Evolutionary conservation across 306 rosid genomes (phyloP).

Genomic region (Dalbergia oliveri): DNA sequence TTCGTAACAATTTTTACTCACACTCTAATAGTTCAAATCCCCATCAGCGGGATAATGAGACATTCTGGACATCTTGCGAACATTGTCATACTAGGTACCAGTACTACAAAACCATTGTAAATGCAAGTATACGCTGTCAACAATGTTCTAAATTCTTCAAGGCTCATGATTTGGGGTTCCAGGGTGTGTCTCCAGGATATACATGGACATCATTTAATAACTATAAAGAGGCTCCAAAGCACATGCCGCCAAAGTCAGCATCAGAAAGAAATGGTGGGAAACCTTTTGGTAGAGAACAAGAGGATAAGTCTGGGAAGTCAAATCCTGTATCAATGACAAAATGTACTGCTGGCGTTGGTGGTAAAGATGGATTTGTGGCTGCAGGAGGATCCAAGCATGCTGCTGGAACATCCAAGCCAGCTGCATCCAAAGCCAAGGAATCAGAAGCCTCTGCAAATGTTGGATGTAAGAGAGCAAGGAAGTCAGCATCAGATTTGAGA

Average conservation of each 20-base stretch:
- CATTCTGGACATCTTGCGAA: constrained; percentile 83
- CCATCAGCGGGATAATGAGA: constrained; percentile 48
- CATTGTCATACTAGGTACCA: constrained; percentile 65
- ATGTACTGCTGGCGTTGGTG: constrained; percentile 47
- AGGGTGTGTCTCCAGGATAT: constrained; percentile 44
- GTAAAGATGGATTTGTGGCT: constrained; percentile 47
- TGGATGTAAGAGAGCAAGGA: constrained; percentile 64
- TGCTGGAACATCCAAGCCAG: constrained; percentile 48
- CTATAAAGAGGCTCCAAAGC: constrained; percentile 48
- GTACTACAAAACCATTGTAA: constrained; percentile 55
- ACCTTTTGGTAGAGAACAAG: constrained; percentile 32
- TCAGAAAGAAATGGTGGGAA: constrained; percentile 49
- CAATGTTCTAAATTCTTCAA: constrained; percentile 58
- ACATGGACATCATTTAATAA: constrained; percentile 42
- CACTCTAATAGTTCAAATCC: constrained; percentile 45
- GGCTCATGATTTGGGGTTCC: constrained; percentile 60
- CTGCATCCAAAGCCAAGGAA: constrained; percentile 53
- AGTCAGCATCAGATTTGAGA: constrained; percentile 47
- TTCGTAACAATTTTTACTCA: constrained; percentile 52
- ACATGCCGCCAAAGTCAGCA: constrained; percentile 52
- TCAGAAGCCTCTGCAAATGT: constrained; percentile 44
- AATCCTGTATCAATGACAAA: constrained; percentile 52
- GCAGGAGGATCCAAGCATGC: constrained; percentile 49
- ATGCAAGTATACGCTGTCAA: constrained; percentile 61
- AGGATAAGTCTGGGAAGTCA: constrained; percentile 13